Base-by-base conservation (phyloP, 768 basidiomycete genomes). In the Neoboletus brunneissimus region DNA sequence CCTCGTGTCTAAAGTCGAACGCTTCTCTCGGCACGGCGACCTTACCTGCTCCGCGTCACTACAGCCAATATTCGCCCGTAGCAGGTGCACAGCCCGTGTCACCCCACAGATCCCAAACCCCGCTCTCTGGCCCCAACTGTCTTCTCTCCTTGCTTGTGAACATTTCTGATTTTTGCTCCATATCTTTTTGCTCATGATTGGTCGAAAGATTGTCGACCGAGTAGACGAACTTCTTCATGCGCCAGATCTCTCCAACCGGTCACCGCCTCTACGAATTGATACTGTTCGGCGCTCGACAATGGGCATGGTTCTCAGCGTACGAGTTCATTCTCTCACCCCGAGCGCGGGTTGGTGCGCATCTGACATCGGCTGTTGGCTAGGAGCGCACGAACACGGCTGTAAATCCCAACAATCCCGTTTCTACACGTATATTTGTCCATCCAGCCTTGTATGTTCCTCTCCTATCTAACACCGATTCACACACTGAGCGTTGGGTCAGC, bases 131-230 rank as follows among this genome's bases (percentile, higher is more conserved):
- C 37, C 25, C 53, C 59, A 60, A 67, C 59, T 61, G 22, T 44
- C 44, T 59, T 53, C 58, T 54, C 53, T 64, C 60, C 22, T 59
- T 71, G 59, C 52, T 57, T 48, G 58, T 54, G 48, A 35, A 37
- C 53, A 18, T 45, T 49, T 38, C 35, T 42, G 38, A 46, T 56
- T 45, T 34, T 35, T 63, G 48, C 53, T 67, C 35, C 34, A 41
- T 59, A 54, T 56, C 27, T 5, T 50, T 31, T 48, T 58, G 20
- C 51, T 62, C 53, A 70, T 72, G 69, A 64, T 59, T 43, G 71
- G 64, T 63, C 69, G 58, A 48, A 63, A 54, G 60, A 60, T 56
- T 38, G 58, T 68, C 53, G 60, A 61, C 59, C 70, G 55, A 40
- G 51, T 67, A 47, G 71, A 66, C 64, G 55, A 68, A 50, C 60